phyloP scores from a whole-genome alignment of 169 alveolate genomes.

The Cryptosporidium tyzzeri region DNA sequence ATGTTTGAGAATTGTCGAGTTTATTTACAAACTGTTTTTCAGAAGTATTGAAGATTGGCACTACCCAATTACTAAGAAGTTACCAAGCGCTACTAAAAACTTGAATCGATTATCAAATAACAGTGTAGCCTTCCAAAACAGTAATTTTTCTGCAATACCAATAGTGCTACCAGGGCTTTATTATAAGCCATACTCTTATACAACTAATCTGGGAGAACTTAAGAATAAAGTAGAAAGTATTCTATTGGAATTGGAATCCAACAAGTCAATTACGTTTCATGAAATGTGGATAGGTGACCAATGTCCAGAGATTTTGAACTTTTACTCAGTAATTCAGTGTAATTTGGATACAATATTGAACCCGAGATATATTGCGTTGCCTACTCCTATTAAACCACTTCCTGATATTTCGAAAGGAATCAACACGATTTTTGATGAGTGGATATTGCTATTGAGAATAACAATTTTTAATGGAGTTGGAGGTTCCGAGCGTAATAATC shows the following conservation, averaged over 20 bases:
- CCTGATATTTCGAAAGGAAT: conserved; percentile 24
- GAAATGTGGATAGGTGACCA: conserved; percentile 62
- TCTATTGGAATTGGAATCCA: conserved; percentile 14
- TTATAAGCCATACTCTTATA: conserved; percentile 50
- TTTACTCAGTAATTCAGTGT: conserved; percentile 17
- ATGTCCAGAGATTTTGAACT: conserved; percentile 46
- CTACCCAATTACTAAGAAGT: conserved; percentile 25
- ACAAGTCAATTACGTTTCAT: neutral
- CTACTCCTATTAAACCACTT: conserved; percentile 24
- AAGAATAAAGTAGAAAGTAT: conserved; percentile 19
- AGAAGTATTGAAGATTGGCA: conserved; percentile 75
- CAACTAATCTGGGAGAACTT: conserved; percentile 44
- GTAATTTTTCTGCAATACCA: conserved; percentile 10
- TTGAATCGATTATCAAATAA: conserved; percentile 1
- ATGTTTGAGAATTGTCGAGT: conserved; percentile 16
- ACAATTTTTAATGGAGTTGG: conserved; percentile 70
- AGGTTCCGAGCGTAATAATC: conserved; percentile 54
- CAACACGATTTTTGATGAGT: conserved; percentile 61
- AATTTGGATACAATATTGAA: conserved; percentile 7
- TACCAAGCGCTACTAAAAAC: conserved; percentile 48
- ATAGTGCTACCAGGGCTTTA: conserved; percentile 49
- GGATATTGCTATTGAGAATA: conserved; percentile 63
- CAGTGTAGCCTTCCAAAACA: conserved; percentile 4
- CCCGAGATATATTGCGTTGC: conserved; percentile 29
- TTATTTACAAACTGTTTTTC: conserved; percentile 45